These are phyloP conservation scores for Mortierella alpina DNA, from an alignment of 192 early-diverging fungal genomes.

Conservation along the genomic window DNA sequence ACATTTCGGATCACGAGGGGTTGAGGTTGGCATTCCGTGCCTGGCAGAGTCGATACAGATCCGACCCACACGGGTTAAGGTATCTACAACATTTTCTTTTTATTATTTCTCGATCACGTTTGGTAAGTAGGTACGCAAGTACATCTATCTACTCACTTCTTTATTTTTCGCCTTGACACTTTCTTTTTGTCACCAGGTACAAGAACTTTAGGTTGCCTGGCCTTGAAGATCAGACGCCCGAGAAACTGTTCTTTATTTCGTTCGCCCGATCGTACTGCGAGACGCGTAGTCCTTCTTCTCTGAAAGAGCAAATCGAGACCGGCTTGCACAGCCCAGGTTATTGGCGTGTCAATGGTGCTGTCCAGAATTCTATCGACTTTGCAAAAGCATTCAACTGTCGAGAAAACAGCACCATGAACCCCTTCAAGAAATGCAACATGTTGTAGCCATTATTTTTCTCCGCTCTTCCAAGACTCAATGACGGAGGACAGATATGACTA, in stretches of 20 bases:
- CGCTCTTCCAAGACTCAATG: too few relatives aligned
- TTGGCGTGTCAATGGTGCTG: constrained; percentile 75
- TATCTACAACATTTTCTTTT: not conserved
- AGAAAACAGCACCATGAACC: constrained; percentile 71
- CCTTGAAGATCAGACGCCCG: constrained; percentile 57
- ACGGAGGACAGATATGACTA: too few relatives aligned
- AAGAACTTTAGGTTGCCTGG: constrained; percentile 48
- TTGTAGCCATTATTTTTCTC: not conserved
- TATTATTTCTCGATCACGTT: not conserved
- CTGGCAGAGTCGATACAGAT: constrained; percentile 10
- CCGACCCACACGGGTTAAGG: constrained; percentile 39
- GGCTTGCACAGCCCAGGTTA: constrained; percentile 70
- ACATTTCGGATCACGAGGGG: constrained; percentile 79
- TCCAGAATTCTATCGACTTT: constrained; percentile 74
- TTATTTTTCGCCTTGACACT: not conserved
- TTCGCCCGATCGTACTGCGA: constrained; percentile 76
- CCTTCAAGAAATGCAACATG: constrained; percentile 58
- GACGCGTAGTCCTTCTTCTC: constrained; percentile 31
- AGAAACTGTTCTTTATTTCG: constrained; percentile 72
- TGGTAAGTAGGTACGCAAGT: not conserved
- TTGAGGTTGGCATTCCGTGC: constrained; percentile 42
- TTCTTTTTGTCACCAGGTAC: not conserved
- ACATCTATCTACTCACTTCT: not conserved
- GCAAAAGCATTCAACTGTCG: constrained; percentile 71
- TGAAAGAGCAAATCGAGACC: constrained; percentile 58